Percentiles rank a stretch among this genome's conserved stretches.
phyloP scores from a whole-genome alignment of 2,329 filamentous ascomycete genomes.

The Sarocladium oryzae region DNA sequence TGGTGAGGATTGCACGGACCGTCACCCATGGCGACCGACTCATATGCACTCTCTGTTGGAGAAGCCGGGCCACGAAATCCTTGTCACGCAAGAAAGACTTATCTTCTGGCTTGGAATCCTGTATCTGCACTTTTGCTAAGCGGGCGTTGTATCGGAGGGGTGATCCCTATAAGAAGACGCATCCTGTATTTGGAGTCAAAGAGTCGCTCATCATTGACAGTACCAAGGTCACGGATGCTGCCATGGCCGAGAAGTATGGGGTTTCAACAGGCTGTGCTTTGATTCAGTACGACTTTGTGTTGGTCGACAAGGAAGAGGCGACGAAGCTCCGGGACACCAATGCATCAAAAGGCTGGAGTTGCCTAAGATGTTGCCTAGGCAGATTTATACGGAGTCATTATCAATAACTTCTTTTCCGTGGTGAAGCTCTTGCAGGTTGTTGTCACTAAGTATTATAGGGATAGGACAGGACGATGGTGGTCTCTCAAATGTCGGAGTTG shows the following conservation, averaged over 20 bases:
- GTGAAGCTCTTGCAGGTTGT: too few relatives aligned
- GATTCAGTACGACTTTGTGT: constrained; percentile 11
- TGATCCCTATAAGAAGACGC: constrained; percentile 7
- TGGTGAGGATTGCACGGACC: too few relatives aligned
- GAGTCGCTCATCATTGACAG: constrained; percentile 9
- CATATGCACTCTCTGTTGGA: constrained; percentile 70
- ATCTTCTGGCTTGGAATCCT: background rate
- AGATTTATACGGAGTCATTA: too few relatives aligned
- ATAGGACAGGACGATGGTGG: too few relatives aligned
- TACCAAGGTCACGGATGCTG: background rate
- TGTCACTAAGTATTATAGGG: too few relatives aligned
- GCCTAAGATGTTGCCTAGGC: too few relatives aligned
- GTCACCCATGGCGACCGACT: constrained; percentile 67
- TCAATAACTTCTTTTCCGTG: too few relatives aligned
- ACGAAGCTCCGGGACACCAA: background rate
- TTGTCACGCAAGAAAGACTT: background rate
- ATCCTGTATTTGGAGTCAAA: constrained; percentile 11
- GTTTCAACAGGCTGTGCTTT: constrained; percentile 2
- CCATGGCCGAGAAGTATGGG: constrained; percentile 10
- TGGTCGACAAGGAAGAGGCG: constrained; percentile 3
- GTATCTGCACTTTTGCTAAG: background rate
- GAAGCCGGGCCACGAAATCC: background rate
- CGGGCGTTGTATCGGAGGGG: constrained; percentile 7
- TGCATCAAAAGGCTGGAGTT: background rate
- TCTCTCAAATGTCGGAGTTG: too few relatives aligned